Conservation (phyloP, 768 basidiomycete species). For the Boletus vermiculosoides region DNA sequence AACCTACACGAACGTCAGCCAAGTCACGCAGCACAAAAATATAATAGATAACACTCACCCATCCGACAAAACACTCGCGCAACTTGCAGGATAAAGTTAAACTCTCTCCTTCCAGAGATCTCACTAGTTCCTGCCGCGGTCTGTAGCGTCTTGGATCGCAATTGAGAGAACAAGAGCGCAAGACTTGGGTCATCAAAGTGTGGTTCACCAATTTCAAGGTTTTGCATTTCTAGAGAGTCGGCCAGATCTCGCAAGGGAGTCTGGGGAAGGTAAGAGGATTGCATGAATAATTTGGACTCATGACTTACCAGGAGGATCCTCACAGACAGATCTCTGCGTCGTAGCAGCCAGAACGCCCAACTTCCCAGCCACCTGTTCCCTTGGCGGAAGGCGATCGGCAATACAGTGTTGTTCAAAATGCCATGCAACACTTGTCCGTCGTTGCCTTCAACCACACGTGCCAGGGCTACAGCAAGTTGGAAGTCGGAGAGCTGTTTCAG, state of each 20-base stretch:
- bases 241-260: conserved; percentile 78
- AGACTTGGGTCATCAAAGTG: conserved; percentile 94
- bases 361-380: conserved; percentile 93
- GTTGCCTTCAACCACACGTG: conserved; percentile 80
- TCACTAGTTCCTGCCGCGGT: conserved; percentile 91
- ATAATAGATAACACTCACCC: conserved; percentile 56
- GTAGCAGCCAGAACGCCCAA: conserved; percentile 97
- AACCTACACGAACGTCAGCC: conserved; percentile 52
- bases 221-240: conserved; percentile 48
- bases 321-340: conserved; percentile 84
- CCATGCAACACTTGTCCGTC: conserved; percentile 73
- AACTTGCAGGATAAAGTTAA: conserved; percentile 94
- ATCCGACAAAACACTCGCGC: conserved; percentile 91
- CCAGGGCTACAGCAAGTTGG: conserved; percentile 84
- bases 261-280: conserved; percentile 34
- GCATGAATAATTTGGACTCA: background rate
- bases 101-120: conserved; percentile 84
- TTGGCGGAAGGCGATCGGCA: conserved; percentile 80
- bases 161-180: conserved; percentile 83
- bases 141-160: conserved; percentile 89
- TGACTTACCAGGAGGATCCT: conserved; percentile 77
- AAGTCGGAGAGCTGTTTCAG: conserved; percentile 85
- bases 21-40: background rate
- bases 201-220: conserved; percentile 73
- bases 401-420: conserved; percentile 70